Evolutionary conservation across 108 stramenopile species (phyloP), one percentile per base, ranked within the genome.

Genomic region (Fragilaria crotonensis): DNA sequence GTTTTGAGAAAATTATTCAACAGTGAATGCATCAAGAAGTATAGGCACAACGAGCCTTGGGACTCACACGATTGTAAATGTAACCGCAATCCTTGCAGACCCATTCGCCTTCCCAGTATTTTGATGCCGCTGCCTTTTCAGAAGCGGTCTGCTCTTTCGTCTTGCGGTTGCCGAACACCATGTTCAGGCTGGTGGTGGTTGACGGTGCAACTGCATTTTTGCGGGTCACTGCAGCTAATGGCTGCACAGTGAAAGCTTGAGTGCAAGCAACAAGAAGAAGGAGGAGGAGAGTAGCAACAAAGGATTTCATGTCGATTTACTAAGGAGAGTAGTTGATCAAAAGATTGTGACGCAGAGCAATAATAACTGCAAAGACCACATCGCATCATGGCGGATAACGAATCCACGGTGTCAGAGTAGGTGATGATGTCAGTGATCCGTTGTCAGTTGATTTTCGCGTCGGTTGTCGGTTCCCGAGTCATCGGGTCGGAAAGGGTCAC

Each of bases 81-180:
- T 97, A 97, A 33, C 96, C 96, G 48, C 96, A 97, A 54, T 96
- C 96, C 64, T 93, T 94, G 79, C 96, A 97, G 0, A 97, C 95
- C 96, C 96, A 97, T 76, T 97, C 96, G 49, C 96, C 96, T 57
- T 89, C 77, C 96, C 96, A 97, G 81, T 73, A 97, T 56, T 70
- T 62, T 62, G 66, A 75, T 50, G 79, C 84, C 44, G 73, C 84
- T 20, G 77, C 78, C 57, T 77, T 78, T 54, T 76, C 71, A 32
- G 81, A 78, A 9, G 84, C 60, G 14, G 36, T 14, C 36, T 41
- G 36, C 14, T 41, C 36, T 41, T 41, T 41, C 14, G 36, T 41
- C 59, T 89, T 93, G 41, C 77, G 76, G 30, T 87, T 84, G 25
- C 91, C 91, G 53, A 89, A 93, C 30, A 93, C 91, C 61, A 62